These are phyloP conservation scores for Chenopodium album DNA, from an alignment of 148 eudicot species.

Conservation along the genomic window DNA sequence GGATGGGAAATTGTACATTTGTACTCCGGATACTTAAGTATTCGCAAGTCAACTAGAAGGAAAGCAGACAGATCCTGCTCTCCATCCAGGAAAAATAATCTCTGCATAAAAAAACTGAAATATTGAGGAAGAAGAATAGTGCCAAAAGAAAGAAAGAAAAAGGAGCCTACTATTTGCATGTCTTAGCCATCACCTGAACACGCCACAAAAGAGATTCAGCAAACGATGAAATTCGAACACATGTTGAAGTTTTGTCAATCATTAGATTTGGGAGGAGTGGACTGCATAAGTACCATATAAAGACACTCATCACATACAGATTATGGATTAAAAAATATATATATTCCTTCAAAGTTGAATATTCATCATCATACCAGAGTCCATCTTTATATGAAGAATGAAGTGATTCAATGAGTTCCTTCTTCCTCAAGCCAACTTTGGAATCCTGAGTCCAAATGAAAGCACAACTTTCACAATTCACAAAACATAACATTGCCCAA, in stretches of 20 bases:
- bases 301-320: background rate
- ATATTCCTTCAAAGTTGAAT: background rate
- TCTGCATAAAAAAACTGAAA: constrained; percentile 47
- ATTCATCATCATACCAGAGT: constrained; percentile 47
- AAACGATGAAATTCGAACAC: constrained; percentile 55
- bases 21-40: constrained; percentile 77
- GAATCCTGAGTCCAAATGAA: constrained; percentile 42
- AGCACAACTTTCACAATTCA: background rate
- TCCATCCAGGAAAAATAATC: constrained; percentile 86
- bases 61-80: constrained; percentile 86
- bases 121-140: constrained; percentile 15
- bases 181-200: constrained; percentile 55
- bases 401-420: constrained; percentile 59
- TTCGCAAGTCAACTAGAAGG: constrained; percentile 79
- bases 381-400: constrained; percentile 53
- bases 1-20: constrained; percentile 55
- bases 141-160: background rate
- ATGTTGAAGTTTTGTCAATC: constrained; percentile 54
- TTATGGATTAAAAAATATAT: background rate
- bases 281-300: constrained; percentile 43
- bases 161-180: background rate
- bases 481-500: constrained; percentile 9
- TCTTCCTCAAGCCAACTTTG: constrained; percentile 60
- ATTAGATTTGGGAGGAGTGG: constrained; percentile 43
- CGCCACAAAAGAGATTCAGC: constrained; percentile 91